These are phyloP conservation scores for Priceomyces fermenticarens DNA, from an alignment of 805 yeast species.

Conservation along the genomic window DNA sequence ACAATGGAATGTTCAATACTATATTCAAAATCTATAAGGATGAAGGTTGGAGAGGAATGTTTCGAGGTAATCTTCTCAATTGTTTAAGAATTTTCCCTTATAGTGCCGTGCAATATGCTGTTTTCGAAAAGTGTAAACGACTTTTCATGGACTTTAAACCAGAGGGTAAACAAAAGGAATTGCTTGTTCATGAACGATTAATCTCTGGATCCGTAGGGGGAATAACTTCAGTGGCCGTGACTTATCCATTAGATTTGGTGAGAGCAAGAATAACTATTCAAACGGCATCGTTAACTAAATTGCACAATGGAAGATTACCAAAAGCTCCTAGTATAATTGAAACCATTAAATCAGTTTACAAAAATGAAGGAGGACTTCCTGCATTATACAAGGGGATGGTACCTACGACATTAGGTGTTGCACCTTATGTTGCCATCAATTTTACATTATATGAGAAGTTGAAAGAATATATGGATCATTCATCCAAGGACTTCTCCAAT, in stretches of 20 bases:
- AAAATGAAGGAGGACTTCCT: slow-evolving; percentile 73
- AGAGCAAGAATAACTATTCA: slow-evolving; percentile 87
- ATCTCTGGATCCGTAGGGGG: slow-evolving; percentile 83
- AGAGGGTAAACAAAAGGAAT: slow-evolving; percentile 22
- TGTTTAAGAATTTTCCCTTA: slow-evolving; percentile 91
- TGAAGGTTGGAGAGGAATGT: slow-evolving; percentile 88
- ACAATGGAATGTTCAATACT: slow-evolving; percentile 73
- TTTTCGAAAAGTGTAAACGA: slow-evolving; percentile 63
- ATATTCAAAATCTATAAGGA: slow-evolving; percentile 76
- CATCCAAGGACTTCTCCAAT: slow-evolving; percentile 33
- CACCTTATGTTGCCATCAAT: slow-evolving; percentile 92
- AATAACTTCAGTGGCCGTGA: slow-evolving; percentile 68
- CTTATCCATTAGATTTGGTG: slow-evolving; percentile 90
- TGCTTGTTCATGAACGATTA: slow-evolving; percentile 58
- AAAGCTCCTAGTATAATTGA: slow-evolving; percentile 71
- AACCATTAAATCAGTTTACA: slow-evolving; percentile 57
- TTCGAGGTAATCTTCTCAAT: slow-evolving; percentile 87
- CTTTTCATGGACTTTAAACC: slow-evolving; percentile 18
- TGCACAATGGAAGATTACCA: slow-evolving; percentile 42
- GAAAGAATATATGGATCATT: slow-evolving; percentile 50
- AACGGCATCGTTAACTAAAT: slow-evolving; percentile 63
- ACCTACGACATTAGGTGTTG: slow-evolving; percentile 93
- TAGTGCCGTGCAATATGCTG: slow-evolving; percentile 89
- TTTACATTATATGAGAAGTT: slow-evolving; percentile 85
- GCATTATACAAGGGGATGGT: slow-evolving; percentile 82